Evolutionary conservation across 371 early-diverging fungal genomes (phyloP), one percentile per base, ranked within the genome.

Genomic region (Amoeboaphelidium occidentale): DNA sequence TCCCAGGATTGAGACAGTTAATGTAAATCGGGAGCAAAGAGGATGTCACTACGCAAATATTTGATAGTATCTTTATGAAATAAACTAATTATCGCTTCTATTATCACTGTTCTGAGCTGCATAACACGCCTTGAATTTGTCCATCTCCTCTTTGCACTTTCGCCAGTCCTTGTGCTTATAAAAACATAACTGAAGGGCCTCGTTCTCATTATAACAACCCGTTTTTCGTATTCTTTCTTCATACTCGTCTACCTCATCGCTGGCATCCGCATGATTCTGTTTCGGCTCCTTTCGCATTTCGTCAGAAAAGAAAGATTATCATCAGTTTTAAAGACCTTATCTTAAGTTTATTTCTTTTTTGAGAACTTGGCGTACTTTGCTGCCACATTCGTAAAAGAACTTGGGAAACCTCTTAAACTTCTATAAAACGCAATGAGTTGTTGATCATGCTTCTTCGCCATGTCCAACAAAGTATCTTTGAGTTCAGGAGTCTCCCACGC

Each of bases 101-200:
- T n/a, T n/a, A n/a, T n/a, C n/a, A n/a, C n/a, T n/a, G n/a, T n/a
- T n/a, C n/a, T n/a, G n/a, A n/a, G n/a, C n/a, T n/a, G n/a, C 42
- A 28, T 51, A 79, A 54, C 85, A 84, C 25, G 65, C 68, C 42
- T 71, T 64, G 55, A 84, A 84, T 26, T 63, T 66, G 21, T 60
- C 50, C 79, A 84, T 78, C 54, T 78, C 80, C 20, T 63, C 65
- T 53, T 66, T 56, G 56, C 85, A 84, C 43, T 64, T 48, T 22
- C 85, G 63, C 81, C 81, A 84, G 55, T 84, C 85, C 48, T 74
- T 72, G 25, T 68, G 78, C 43, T 78, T 78, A 27, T 63, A 68
- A 58, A 73, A 75, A 59, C 85, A 84, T 47, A 74, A 51, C 51
- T 76, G 78, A 26, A 84, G 61, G n/a, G 63, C 66, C 52, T 78